Percentiles rank a stretch among this genome's conserved stretches.
phyloP scores from a whole-genome alignment of 768 basidiomycete genomes.

The Boletus rufocinnamomeus region DNA sequence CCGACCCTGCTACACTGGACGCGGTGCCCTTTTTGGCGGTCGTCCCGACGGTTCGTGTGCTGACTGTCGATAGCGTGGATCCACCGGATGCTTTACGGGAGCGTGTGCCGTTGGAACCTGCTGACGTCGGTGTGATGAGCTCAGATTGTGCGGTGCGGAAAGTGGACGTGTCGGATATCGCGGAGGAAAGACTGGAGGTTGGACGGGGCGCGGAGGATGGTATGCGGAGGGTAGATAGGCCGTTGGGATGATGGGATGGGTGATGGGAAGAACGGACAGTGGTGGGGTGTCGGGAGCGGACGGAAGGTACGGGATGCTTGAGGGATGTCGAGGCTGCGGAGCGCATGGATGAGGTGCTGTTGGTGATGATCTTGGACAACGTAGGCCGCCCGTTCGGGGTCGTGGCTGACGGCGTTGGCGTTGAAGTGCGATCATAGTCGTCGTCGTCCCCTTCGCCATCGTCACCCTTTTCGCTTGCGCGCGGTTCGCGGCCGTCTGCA shows the following conservation, averaged over 20 bases:
- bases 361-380: conserved; percentile 31
- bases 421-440: conserved; percentile 19
- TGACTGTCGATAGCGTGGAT: conserved; percentile 33
- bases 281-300: conserved; percentile 24
- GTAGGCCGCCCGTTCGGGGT: conserved; percentile 28
- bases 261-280: conserved; percentile 29
- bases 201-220: conserved; percentile 32
- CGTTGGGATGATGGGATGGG: conserved; percentile 23
- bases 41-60: conserved; percentile 36
- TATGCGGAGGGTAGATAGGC: conserved; percentile 33
- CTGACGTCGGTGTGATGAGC: conserved; percentile 31
- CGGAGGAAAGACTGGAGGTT: conserved; percentile 31
- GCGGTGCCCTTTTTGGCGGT: conserved; percentile 14
- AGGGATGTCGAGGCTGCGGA: conserved; percentile 19
- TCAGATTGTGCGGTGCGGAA: conserved; percentile 36
- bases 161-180: conserved; percentile 31
- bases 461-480: not conserved
- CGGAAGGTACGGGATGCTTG: conserved; percentile 20
- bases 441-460: conserved; percentile 13
- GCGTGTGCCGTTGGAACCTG: conserved; percentile 25
- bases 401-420: conserved; percentile 13
- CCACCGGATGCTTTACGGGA: conserved; percentile 34
- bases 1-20: conserved; percentile 6
- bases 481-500: conserved; percentile 3
- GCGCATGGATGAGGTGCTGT: conserved; percentile 26